Evolutionary conservation across 805 yeast species (phyloP).

Genomic region (Candida incommunis): DNA sequence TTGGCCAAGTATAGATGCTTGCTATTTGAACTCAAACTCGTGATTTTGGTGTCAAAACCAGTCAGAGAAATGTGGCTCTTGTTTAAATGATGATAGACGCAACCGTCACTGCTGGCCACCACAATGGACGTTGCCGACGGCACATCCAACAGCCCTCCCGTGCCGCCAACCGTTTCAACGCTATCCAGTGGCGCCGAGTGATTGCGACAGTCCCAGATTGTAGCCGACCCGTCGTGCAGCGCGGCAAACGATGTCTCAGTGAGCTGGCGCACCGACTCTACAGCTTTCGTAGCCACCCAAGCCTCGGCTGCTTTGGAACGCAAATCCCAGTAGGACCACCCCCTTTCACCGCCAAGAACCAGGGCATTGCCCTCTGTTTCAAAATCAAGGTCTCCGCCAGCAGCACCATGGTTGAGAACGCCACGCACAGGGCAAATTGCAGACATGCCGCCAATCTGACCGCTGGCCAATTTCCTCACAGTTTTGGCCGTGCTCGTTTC

Average conservation of each 20-base stretch:
- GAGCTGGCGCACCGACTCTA: background rate
- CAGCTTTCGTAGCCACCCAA: background rate
- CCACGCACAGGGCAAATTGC: background rate
- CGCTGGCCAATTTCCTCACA: background rate
- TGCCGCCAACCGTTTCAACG: too few relatives aligned
- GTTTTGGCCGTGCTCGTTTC: background rate
- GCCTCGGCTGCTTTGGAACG: background rate
- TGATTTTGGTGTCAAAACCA: background rate
- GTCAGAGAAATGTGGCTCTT: background rate
- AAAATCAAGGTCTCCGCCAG: constrained; percentile 23
- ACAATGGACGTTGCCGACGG: too few relatives aligned
- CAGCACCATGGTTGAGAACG: background rate
- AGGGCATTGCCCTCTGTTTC: constrained; percentile 29
- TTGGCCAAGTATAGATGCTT: background rate
- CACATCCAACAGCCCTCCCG: too few relatives aligned
- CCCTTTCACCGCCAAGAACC: constrained; percentile 25
- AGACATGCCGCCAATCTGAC: too few relatives aligned
- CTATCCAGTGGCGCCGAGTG: too few relatives aligned
- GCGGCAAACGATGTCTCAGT: background rate
- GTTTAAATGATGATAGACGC: too few relatives aligned
- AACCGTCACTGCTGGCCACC: too few relatives aligned
- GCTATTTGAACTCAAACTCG: background rate
- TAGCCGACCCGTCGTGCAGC: background rate
- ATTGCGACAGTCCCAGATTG: constrained; percentile 4
- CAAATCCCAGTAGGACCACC: constrained; percentile 9